phyloP scores from a whole-genome alignment of 768 basidiomycete species.

The Floccularia luteovirens region DNA sequence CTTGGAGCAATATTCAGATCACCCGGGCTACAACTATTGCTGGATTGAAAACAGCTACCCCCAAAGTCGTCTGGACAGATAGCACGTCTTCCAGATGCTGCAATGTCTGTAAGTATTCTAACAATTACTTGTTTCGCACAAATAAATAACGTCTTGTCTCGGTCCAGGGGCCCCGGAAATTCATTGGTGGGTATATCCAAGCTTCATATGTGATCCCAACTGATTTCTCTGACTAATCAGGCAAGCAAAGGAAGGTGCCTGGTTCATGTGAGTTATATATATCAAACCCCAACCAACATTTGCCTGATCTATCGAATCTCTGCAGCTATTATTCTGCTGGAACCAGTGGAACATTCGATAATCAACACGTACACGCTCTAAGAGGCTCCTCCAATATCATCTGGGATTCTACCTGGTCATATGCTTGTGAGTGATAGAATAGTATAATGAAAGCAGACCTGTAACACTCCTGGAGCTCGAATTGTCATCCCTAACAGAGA shows the following conservation, averaged over 20 bases:
- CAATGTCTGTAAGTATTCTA: conserved; percentile 2
- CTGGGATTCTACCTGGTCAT: conserved; percentile 24
- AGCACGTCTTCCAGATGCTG: conserved; percentile 3
- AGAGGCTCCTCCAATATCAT: conserved; percentile 21
- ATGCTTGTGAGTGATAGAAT: conserved; percentile 11
- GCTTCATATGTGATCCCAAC: not conserved
- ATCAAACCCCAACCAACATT: not conserved
- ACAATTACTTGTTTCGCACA: not conserved
- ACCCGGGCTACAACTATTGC: conserved; percentile 10
- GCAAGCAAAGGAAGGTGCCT: conserved; percentile 16
- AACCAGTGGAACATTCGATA: conserved; percentile 20
- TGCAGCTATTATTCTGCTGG: conserved; percentile 23
- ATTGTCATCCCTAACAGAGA: conserved; percentile 23
- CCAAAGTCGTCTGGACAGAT: conserved; percentile 5
- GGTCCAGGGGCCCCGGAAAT: conserved; percentile 22
- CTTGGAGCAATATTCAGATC: conserved; percentile 11
- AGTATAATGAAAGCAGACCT: no score
- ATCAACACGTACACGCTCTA: conserved; percentile 23
- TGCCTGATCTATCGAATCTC: not conserved
- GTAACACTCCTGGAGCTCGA: no score
- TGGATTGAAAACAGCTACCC: conserved; percentile 6
- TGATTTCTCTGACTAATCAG: not conserved
- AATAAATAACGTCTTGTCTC: not conserved
- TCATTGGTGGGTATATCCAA: conserved; percentile 20
- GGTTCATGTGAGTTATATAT: conserved; percentile 18